Conservation (phyloP, 75 land plant genomes). For the Ceratopteris richardii region DNA sequence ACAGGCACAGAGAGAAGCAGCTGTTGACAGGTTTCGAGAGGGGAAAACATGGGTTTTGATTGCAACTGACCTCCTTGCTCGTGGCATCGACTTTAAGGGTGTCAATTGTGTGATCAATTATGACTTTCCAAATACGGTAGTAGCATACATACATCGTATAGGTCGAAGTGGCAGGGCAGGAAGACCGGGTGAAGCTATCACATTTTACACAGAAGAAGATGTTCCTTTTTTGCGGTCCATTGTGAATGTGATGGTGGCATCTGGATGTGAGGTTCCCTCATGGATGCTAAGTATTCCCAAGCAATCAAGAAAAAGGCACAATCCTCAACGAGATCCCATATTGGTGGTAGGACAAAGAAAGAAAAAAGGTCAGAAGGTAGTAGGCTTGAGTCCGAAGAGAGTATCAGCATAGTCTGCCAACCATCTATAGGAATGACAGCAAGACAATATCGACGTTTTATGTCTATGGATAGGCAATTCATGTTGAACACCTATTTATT, state of each 20-base stretch:
- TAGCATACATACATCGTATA: slow-evolving; percentile 88
- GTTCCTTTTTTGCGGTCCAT: slow-evolving; percentile 65
- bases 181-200: slow-evolving; percentile 75
- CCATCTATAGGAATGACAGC: no score
- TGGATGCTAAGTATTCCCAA: slow-evolving; percentile 76
- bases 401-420: no score
- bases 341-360: slow-evolving; percentile 15
- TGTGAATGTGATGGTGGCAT: slow-evolving; percentile 74
- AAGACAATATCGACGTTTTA: no score
- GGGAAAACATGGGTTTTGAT: slow-evolving; percentile 96
- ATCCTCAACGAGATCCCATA: slow-evolving; percentile 46
- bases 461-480: no score
- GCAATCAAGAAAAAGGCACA: slow-evolving; percentile 45
- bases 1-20: slow-evolving; percentile 73
- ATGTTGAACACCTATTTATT: no score
- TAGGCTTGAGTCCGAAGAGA: neutral
- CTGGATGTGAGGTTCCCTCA: slow-evolving; percentile 91
- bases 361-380: neutral
- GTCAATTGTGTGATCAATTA: slow-evolving; percentile 91
- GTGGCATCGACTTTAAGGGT: slow-evolving; percentile 98
- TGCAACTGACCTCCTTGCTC: slow-evolving; percentile 86
- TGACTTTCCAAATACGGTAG: slow-evolving; percentile 60
- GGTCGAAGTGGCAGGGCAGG: slow-evolving; percentile 95
- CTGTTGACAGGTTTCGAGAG: slow-evolving; percentile 78
- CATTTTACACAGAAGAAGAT: slow-evolving; percentile 83